Conservation (phyloP, 768 basidiomycete species). For the Boletus tylopilopsis region DNA sequence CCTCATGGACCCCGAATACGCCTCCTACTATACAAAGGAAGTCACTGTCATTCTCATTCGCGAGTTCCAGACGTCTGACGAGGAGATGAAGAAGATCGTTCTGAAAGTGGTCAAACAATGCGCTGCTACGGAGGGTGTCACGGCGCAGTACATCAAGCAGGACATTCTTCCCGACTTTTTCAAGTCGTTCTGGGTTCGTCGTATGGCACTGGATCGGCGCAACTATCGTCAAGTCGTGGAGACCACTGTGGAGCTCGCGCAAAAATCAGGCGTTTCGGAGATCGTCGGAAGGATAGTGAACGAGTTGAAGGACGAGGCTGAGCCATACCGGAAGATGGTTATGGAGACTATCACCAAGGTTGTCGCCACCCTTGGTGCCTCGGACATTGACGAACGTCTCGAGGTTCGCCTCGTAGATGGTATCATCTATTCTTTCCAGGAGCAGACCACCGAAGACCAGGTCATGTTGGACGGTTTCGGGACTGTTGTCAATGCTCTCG, state of each 20-base stretch:
- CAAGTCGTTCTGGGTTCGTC: constrained; percentile 97
- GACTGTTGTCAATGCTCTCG: constrained; percentile 94
- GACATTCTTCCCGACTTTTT: constrained; percentile 99
- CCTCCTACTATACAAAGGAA: constrained; percentile 98
- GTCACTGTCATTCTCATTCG: constrained; percentile 95
- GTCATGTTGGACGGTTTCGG: constrained; percentile 99
- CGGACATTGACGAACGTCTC: constrained; percentile 94
- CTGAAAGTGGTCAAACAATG: constrained; percentile 99
- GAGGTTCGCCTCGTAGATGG: constrained; percentile 95
- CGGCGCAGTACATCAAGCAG: constrained; percentile 91
- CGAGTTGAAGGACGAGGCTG: constrained; percentile 53
- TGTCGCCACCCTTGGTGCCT: constrained; percentile 88
- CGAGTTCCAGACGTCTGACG: constrained; percentile 98
- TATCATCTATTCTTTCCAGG: constrained; percentile 99
- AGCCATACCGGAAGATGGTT: constrained; percentile 97
- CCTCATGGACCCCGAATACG: constrained; percentile 99
- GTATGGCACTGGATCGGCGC: constrained; percentile 95
- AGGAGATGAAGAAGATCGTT: constrained; percentile 99
- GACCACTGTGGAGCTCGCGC: constrained; percentile 96
- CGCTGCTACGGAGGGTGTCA: constrained; percentile 97
- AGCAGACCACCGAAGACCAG: constrained; percentile 98
- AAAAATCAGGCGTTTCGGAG: constrained; percentile 94
- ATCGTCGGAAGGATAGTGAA: constrained; percentile 83
- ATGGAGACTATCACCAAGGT: constrained; percentile 99
- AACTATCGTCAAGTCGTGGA: constrained; percentile 98